Evolutionary conservation across 202 grass and related monocot species (phyloP).

Genomic region (Panicum virgatum): DNA sequence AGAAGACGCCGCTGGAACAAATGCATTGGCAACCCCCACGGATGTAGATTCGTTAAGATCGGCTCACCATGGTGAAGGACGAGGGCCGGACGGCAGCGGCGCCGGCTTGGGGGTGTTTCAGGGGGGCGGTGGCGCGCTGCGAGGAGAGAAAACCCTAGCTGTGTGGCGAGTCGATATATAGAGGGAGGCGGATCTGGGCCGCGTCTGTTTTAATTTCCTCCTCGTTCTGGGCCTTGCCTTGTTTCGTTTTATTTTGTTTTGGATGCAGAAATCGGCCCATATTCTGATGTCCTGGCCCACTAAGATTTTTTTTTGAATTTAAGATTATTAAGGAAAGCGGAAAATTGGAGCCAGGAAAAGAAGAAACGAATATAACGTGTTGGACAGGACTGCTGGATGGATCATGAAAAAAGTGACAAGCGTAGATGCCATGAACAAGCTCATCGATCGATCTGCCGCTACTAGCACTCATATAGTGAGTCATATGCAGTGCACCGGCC

Average conservation of each 20-base stretch:
- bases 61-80: constrained; percentile 42
- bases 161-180: constrained; percentile 8
- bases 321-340: too few relatives aligned
- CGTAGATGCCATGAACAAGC: too few relatives aligned
- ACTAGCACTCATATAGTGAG: too few relatives aligned
- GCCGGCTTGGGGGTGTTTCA: background rate
- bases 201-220: background rate
- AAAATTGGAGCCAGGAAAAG: too few relatives aligned
- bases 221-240: background rate
- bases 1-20: background rate
- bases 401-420: too few relatives aligned
- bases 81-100: background rate
- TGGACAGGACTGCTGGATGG: too few relatives aligned
- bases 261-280: background rate
- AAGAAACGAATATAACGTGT: background rate
- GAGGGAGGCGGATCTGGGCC: background rate
- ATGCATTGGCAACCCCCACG: background rate
- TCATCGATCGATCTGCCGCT: too few relatives aligned
- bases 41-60: background rate
- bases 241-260: too few relatives aligned
- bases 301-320: too few relatives aligned
- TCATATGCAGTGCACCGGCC: too few relatives aligned
- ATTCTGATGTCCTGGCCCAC: too few relatives aligned
- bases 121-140: constrained; percentile 7
- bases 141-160: constrained; percentile 36